phyloP scores from a whole-genome alignment of 2,329 filamentous ascomycete species.

The Sclerotinia trifoliorum region DNA sequence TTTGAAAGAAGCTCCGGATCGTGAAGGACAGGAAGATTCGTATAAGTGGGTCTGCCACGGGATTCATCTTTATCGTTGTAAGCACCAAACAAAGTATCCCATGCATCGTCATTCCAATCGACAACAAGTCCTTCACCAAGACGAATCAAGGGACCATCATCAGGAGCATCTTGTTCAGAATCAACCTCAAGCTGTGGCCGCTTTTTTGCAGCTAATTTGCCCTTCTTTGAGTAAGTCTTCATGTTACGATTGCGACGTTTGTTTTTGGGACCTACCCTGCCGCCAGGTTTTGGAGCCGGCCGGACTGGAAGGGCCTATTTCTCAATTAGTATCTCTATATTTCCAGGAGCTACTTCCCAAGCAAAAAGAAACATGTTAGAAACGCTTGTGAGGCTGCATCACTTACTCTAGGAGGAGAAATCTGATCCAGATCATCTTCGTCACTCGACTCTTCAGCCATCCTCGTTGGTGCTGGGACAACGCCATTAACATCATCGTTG shows the following conservation, averaged over 20 bases:
- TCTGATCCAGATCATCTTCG: conserved; percentile 38
- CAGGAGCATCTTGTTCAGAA: conserved; percentile 36
- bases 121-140: conserved; percentile 83
- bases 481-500: conserved; percentile 47
- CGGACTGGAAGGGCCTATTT: conserved; percentile 40
- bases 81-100: conserved; percentile 65
- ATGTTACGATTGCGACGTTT: conserved; percentile 35
- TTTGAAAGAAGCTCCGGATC: conserved; percentile 65
- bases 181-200: conserved; percentile 22
- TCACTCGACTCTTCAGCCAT: conserved; percentile 62
- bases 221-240: conserved; percentile 44
- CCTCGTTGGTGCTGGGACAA: conserved; percentile 44
- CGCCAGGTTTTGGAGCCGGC: conserved; percentile 31
- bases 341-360: not conserved
- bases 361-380: not conserved
- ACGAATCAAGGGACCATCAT: conserved; percentile 66
- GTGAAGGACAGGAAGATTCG: conserved; percentile 47
- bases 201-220: conserved; percentile 35
- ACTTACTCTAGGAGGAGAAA: conserved; percentile 14
- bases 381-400: not conserved
- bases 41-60: conserved; percentile 60
- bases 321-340: conserved; percentile 30
- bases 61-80: conserved; percentile 26
- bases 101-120: conserved; percentile 75
- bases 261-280: conserved; percentile 37